These are phyloP conservation scores for Fusarium guadeloupense DNA, from an alignment of 2,329 filamentous ascomycete genomes.

Conservation along the genomic window DNA sequence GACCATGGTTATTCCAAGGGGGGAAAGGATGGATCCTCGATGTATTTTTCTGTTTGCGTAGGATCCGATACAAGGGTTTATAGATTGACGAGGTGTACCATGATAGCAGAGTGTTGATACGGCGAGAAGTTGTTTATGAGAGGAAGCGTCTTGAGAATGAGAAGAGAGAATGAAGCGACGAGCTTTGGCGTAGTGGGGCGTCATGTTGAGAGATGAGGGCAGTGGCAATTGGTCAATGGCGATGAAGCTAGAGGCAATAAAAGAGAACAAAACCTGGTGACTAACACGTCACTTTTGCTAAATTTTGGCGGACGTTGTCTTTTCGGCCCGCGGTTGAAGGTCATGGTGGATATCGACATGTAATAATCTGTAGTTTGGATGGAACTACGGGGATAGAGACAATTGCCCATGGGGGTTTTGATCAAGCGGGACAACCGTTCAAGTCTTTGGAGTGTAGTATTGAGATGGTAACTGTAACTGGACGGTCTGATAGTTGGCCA, in stretches of 20 bases:
- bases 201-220: constrained; percentile 15
- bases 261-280: constrained; percentile 5
- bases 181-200: constrained; percentile 12
- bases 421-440: background rate
- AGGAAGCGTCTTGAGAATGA: background rate
- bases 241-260: constrained; percentile 8
- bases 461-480: background rate
- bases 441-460: background rate
- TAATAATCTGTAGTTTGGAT: constrained; percentile 23
- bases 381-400: constrained; percentile 7
- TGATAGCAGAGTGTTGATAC: background rate
- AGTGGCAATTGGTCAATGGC: constrained; percentile 33
- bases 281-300: constrained; percentile 11
- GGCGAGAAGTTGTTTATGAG: background rate
- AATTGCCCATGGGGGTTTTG: constrained; percentile 25
- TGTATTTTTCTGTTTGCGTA: background rate
- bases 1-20: constrained; percentile 19
- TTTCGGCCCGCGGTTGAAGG: constrained; percentile 1
- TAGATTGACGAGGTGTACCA: background rate
- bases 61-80: background rate
- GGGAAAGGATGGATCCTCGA: background rate
- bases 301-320: background rate
- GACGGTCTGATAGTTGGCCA: background rate
- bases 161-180: background rate
- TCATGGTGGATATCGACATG: constrained; percentile 14